Evolutionary conservation across 1,139 yeast genomes (phyloP).

Genomic region (Suhomyces kunorum): DNA sequence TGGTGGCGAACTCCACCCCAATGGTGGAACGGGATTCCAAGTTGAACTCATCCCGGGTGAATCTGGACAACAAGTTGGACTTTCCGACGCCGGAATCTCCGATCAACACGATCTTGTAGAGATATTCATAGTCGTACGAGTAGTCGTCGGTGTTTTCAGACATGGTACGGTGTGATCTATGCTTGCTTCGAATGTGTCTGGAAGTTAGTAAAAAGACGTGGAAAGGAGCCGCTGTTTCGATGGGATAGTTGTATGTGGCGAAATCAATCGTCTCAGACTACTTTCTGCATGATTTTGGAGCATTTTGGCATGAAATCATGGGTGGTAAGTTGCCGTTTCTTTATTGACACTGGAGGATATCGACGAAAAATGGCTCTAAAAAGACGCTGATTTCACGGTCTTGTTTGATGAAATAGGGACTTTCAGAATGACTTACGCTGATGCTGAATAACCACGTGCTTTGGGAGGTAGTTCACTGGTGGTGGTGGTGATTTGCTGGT

Average conservation of each 20-base stretch:
- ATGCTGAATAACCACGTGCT: neutral
- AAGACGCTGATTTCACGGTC: neutral
- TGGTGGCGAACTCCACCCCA: slow-evolving; percentile 97
- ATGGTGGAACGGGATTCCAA: slow-evolving; percentile 92
- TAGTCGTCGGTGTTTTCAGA: slow-evolving; percentile 64
- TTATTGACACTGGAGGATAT: neutral
- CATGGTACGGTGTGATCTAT: slow-evolving; percentile 23
- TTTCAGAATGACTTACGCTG: neutral
- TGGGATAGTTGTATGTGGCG: no score
- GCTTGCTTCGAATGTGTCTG: neutral
- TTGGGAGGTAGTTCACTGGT: neutral
- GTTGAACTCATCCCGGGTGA: slow-evolving; percentile 94
- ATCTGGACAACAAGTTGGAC: slow-evolving; percentile 88
- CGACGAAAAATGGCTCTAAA: neutral
- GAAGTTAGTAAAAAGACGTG: slow-evolving; percentile 1
- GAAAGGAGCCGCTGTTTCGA: neutral
- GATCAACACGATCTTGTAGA: slow-evolving; percentile 92
- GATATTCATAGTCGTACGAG: slow-evolving; percentile 91
- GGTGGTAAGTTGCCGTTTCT: no score
- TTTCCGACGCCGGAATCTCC: slow-evolving; percentile 99
- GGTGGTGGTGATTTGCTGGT: slow-evolving; percentile 1
- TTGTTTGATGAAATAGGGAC: neutral
- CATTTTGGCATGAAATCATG: neutral
- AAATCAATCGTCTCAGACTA: no score
- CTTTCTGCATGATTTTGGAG: neutral